Percentiles rank a stretch among this genome's conserved stretches.
Conservation (phyloP, 139 green algal genomes). For the Coelastrella sp. region DNA sequence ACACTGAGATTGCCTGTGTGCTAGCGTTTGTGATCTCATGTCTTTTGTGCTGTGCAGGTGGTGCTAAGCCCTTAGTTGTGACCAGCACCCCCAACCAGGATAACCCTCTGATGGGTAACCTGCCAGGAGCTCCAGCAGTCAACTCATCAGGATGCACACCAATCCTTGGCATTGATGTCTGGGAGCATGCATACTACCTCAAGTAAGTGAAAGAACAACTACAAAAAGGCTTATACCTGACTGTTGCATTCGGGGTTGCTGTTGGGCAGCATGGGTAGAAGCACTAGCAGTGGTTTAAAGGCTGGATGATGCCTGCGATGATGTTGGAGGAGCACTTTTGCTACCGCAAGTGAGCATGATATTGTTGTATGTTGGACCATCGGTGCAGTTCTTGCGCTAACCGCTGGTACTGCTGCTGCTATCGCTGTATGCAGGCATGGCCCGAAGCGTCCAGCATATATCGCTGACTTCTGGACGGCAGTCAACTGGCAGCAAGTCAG, state of each 20-base stretch:
- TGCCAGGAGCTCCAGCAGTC: slow-evolving; percentile 29
- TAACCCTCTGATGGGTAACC: slow-evolving; percentile 79
- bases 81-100: slow-evolving; percentile 88
- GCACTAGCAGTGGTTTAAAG: too few species aligned
- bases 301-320: too few species aligned
- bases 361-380: not conserved
- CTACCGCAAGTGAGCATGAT: not conserved
- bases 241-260: too few species aligned
- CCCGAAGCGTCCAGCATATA: slow-evolving; percentile 27
- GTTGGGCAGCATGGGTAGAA: too few species aligned
- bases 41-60: not conserved
- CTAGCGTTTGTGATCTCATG: not conserved
- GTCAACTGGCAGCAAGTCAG: slow-evolving; percentile 36
- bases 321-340: too few species aligned
- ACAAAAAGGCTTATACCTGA: too few species aligned
- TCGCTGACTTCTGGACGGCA: slow-evolving; percentile 15
- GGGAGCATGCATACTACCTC: slow-evolving; percentile 53
- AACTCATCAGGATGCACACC: slow-evolving; percentile 70
- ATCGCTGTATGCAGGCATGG: slow-evolving; percentile 14
- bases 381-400: not conserved
- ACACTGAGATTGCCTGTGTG: too few species aligned
- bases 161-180: slow-evolving; percentile 82
- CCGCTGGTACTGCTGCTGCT: not conserved
- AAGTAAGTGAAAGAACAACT: not conserved
- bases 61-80: slow-evolving; percentile 68